These are phyloP conservation scores for Pharnaceum exiguum DNA, from an alignment of 148 eudicot species.

Conservation along the genomic window DNA sequence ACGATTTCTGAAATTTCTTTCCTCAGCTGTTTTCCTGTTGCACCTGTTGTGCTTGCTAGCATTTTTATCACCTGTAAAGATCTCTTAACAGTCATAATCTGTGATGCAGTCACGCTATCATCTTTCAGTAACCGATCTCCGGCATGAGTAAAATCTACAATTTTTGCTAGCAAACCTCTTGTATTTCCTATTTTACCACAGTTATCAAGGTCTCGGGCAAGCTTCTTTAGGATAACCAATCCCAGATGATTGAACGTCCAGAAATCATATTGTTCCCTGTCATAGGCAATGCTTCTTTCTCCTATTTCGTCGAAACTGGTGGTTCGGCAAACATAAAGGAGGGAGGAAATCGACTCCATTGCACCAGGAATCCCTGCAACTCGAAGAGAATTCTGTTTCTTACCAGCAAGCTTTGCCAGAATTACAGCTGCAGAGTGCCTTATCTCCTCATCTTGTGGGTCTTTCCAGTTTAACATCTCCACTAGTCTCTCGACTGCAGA, in stretches of 20 bases:
- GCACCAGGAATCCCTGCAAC: constrained; percentile 87
- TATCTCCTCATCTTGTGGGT: constrained; percentile 61
- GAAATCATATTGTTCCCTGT: constrained; percentile 44
- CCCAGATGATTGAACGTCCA: constrained; percentile 81
- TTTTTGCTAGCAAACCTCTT: constrained; percentile 64
- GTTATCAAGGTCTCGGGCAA: constrained; percentile 79
- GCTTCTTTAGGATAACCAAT: constrained; percentile 68
- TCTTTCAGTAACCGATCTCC: constrained; percentile 49
- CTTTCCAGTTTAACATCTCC: constrained; percentile 91
- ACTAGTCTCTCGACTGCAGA: constrained; percentile 72
- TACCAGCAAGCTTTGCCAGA: constrained; percentile 53
- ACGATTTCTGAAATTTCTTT: constrained; percentile 74
- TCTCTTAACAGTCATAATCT: constrained; percentile 52
- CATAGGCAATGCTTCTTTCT: constrained; percentile 34
- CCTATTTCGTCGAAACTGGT: constrained; percentile 36
- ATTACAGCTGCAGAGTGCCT: constrained; percentile 65
- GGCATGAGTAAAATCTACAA: constrained; percentile 62
- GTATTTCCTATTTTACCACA: constrained; percentile 88
- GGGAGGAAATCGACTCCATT: constrained; percentile 81
- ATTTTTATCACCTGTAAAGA: constrained; percentile 67
- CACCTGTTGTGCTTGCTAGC: constrained; percentile 70
- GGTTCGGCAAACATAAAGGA: constrained; percentile 42
- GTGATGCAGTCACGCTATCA: constrained; percentile 35
- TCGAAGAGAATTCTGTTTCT: constrained; percentile 69
- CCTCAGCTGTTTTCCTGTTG: constrained; percentile 54